phyloP scores from a whole-genome alignment of 2,329 filamentous ascomycete genomes.

The Coniochaeta sp. region DNA sequence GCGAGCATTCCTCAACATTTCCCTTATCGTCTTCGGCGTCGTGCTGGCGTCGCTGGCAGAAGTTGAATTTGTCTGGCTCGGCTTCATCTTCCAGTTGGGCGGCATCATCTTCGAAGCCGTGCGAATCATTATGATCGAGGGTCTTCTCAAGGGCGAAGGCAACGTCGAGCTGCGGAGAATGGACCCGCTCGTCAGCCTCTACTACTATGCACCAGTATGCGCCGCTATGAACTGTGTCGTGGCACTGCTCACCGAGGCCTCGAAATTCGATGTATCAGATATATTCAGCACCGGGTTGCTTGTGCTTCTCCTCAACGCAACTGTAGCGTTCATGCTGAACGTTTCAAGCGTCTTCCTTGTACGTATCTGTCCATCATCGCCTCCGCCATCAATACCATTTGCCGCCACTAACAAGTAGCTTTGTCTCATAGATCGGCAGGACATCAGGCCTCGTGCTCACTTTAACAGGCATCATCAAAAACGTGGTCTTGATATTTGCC shows the following conservation, averaged over 20 bases:
- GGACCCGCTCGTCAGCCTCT: conserved; percentile 29
- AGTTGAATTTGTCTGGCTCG: conserved; percentile 50
- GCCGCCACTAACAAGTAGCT: too few relatives aligned
- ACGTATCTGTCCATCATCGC: too few relatives aligned
- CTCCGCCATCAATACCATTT: too few relatives aligned
- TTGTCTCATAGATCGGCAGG: conserved; percentile 81
- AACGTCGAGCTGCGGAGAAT: too few relatives aligned
- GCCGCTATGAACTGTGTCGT: conserved; percentile 45
- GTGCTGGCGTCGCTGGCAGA: too few relatives aligned
- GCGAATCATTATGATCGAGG: conserved; percentile 47
- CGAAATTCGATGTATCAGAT: too few relatives aligned
- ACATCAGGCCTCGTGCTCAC: conserved; percentile 82
- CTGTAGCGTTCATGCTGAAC: not conserved
- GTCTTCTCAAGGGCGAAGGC: conserved; percentile 42
- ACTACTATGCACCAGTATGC: conserved; percentile 37
- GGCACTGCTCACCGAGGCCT: too few relatives aligned
- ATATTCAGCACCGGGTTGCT: too few relatives aligned
- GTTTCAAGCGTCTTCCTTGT: not conserved
- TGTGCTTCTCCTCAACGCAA: not conserved
- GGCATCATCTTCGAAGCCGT: conserved; percentile 47
- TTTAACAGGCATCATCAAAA: conserved; percentile 79
- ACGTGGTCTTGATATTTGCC: conserved; percentile 71
- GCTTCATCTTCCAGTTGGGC: conserved; percentile 47
- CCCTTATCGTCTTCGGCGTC: conserved; percentile 46
- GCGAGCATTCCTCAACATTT: conserved; percentile 37